Conservation (phyloP, 179 eudicot species). For the Silene coronaria region DNA sequence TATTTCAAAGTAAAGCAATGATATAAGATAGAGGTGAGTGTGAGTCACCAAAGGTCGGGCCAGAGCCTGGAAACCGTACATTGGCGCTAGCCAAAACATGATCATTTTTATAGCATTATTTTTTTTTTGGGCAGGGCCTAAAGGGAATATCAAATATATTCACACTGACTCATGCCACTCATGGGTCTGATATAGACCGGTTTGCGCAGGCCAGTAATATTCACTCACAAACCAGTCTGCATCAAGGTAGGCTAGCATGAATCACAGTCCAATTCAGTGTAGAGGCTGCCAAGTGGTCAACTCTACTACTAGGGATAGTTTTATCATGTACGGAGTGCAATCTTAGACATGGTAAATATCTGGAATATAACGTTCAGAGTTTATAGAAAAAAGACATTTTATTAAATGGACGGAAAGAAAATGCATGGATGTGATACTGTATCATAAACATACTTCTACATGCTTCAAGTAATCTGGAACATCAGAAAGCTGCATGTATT, state of each 20-base stretch:
- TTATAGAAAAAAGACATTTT: slow-evolving; percentile 2
- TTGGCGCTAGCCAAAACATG: neutral
- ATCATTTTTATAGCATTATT: neutral
- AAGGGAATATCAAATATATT: neutral
- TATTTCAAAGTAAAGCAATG: neutral
- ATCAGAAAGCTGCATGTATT: slow-evolving; percentile 92
- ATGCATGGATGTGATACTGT: neutral
- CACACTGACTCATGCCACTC: neutral
- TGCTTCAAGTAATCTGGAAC: slow-evolving; percentile 95
- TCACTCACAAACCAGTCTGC: neutral
- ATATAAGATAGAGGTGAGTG: neutral
- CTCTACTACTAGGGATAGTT: neutral
- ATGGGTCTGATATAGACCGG: neutral
- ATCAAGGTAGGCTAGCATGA: no score
- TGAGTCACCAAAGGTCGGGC: neutral
- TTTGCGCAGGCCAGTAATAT: neutral
- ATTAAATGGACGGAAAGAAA: neutral
- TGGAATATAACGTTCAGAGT: neutral
- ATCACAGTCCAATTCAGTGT: neutral
- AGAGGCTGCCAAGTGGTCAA: neutral
- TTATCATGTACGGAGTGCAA: neutral
- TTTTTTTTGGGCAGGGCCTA: neutral
- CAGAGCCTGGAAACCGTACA: neutral
- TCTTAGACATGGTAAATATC: neutral
- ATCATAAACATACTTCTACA: slow-evolving; percentile 63